Evolutionary conservation across 2,329 filamentous ascomycete species (phyloP), one percentile per base, ranked within the genome.

Genomic region (Aspergillus oerlinghausenensis): DNA sequence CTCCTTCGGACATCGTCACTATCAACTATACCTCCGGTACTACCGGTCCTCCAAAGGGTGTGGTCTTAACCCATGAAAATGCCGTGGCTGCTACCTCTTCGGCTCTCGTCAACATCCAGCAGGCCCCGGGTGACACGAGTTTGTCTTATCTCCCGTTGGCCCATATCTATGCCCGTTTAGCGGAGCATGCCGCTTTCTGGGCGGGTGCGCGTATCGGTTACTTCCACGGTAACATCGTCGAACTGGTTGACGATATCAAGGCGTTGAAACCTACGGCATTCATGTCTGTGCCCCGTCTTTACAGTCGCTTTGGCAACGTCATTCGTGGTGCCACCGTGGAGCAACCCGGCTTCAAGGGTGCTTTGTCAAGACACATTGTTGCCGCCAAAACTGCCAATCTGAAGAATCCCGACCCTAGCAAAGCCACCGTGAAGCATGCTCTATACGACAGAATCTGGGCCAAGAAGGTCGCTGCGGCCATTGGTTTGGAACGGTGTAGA

Each of bases 61-160:
- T 86, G 3, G 76, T 86, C 38, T 79, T 97, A 64, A 92, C 88
- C 2, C 94, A 99, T 70, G 79, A 79, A 56, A 92, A 89, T 70
- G 90, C 91, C 10, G 84, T 96, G 7, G 85, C 92, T 11, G 90
- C 86, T 42, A 82, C 88, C 47, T 80, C 85, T 11, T 77, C 82
- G 19, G 83, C 82, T 51, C 80, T 89, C 57, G 74, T 84, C 40
- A 79, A 84, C 17, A 69, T 77, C 45, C 69, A 71, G n/a, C 77
- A 79, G 56, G 78, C 77, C 11, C 77, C 79, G 11, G 79, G 84
- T 55, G 89, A 94, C 63, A 77, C 87, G 3, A 80, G 88, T 63
- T 84, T 90, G 56, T 97, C 93, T 0, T 99, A 97, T 75, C 83
- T 99, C 52, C 94, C 94, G 0, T 79, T 97, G 42, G 94, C 94